Evolutionary conservation across 805 yeast species (phyloP), one percentile per base, ranked within the genome.

Genomic region (Starmerella tilneyi): DNA sequence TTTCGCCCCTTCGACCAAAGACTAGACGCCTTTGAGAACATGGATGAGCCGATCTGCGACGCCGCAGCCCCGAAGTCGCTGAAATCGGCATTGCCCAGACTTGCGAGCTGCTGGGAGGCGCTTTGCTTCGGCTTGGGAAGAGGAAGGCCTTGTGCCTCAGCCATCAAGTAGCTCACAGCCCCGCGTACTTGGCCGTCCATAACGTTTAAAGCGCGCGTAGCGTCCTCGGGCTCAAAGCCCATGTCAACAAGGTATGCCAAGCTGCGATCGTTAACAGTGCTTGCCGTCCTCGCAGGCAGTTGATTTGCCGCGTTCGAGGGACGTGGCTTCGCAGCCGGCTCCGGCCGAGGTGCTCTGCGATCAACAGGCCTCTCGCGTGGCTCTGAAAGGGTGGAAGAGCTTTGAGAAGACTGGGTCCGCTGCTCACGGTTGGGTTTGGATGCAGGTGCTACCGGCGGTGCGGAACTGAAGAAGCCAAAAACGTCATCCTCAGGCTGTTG

Each of bases 241-340:
- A 84, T 84, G 48, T 84, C 92, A 2, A 82, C 62, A 34, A 84
- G 66, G 53, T 77, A 82, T 0, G 89, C 89, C 15, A 83, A 58
- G 1, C 76, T 68, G 23, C 50, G 49, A 43, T 53, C 58, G 13
- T 30, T 27, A 13, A 28, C 43, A 5, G 48, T 8, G 8, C 8
- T 8, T 24, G 8, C 27, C 11, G 11, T 11, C 11, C 11, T 8
- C 27, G 11, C 11, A 11, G 11, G 27, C 27, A 24, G n/a, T n/a
- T n/a, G n/a, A n/a, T n/a, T n/a, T n/a, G n/a, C n/a, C n/a, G n/a
- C n/a, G n/a, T n/a, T n/a, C n/a, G n/a, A n/a, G n/a, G n/a, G n/a
- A n/a, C n/a, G n/a, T n/a, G n/a, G n/a, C n/a, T n/a, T n/a, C n/a
- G n/a, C n/a, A n/a, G n/a, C n/a, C n/a, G n/a, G n/a, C n/a, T n/a